phyloP scores from a whole-genome alignment of 2,329 filamentous ascomycete genomes.

The Penicillium occitanis region DNA sequence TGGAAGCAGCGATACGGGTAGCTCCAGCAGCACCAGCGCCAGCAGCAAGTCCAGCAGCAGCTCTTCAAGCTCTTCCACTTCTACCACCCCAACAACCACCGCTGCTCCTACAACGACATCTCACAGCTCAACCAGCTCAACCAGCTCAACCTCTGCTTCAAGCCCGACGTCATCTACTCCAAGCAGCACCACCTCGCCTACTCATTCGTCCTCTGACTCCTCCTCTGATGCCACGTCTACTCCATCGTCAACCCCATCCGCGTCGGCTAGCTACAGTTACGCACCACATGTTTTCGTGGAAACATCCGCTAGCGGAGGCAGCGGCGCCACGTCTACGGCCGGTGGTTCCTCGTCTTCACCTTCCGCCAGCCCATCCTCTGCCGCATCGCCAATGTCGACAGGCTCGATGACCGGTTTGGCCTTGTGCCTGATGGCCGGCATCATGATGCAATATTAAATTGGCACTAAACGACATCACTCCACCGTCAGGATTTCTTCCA shows the following conservation, averaged over 20 bases:
- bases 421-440: conserved; percentile 19
- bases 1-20: conserved; percentile 35
- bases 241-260: conserved; percentile 18
- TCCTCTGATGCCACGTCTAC: conserved; percentile 14
- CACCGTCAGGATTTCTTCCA: conserved; percentile 16
- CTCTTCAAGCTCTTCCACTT: conserved; percentile 14
- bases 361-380: conserved; percentile 12
- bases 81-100: conserved; percentile 20
- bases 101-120: conserved; percentile 25
- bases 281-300: conserved; percentile 32
- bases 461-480: not conserved
- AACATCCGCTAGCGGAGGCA: conserved; percentile 11
- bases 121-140: conserved; percentile 20
- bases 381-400: conserved; percentile 18
- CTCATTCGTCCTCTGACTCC: conserved; percentile 15
- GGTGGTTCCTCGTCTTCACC: conserved; percentile 7
- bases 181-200: not conserved
- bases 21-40: conserved; percentile 13
- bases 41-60: conserved; percentile 24
- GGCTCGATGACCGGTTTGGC: conserved; percentile 18
- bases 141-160: conserved; percentile 22
- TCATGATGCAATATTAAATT: conserved; percentile 20
- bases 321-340: conserved; percentile 3
- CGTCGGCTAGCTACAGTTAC: conserved; percentile 31
- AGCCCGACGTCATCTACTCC: conserved; percentile 25